phyloP scores from a whole-genome alignment of 768 basidiomycete genomes.

The Lentinula boryana region DNA sequence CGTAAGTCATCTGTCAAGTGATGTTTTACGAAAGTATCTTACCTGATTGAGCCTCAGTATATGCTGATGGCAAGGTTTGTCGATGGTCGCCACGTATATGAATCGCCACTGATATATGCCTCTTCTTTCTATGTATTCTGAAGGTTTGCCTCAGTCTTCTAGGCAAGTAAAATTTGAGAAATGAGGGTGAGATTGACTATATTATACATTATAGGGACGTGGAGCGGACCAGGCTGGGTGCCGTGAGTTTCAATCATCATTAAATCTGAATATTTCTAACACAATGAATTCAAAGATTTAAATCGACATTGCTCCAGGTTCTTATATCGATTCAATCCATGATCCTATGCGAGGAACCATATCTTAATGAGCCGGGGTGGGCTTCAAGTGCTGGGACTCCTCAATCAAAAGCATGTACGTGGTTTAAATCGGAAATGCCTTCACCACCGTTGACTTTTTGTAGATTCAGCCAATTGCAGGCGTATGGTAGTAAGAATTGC shows the following conservation, averaged over 20 bases:
- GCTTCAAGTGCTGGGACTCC: constrained; percentile 66
- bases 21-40: neutral
- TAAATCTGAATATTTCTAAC: neutral
- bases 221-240: constrained; percentile 72
- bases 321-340: constrained; percentile 94
- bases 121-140: neutral
- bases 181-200: neutral
- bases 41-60: neutral
- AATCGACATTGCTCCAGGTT: constrained; percentile 63
- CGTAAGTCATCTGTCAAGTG: constrained; percentile 66
- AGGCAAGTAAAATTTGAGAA: neutral
- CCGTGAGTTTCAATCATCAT: neutral
- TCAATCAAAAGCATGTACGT: constrained; percentile 67
- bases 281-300: constrained; percentile 9
- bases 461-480: constrained; percentile 89
- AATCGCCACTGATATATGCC: neutral
- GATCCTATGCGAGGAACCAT: constrained; percentile 93
- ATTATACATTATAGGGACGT: constrained; percentile 60
- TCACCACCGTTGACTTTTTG: constrained; percentile 1
- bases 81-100: constrained; percentile 45
- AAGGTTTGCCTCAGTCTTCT: neutral
- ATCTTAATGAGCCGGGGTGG: constrained; percentile 91
- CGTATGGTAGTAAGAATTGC: constrained; percentile 90
- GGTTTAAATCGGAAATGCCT: neutral
- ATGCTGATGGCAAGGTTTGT: constrained; percentile 87